These are phyloP conservation scores for Penicillium olsonii DNA, from an alignment of 2,329 filamentous ascomycete genomes.

Conservation along the genomic window DNA sequence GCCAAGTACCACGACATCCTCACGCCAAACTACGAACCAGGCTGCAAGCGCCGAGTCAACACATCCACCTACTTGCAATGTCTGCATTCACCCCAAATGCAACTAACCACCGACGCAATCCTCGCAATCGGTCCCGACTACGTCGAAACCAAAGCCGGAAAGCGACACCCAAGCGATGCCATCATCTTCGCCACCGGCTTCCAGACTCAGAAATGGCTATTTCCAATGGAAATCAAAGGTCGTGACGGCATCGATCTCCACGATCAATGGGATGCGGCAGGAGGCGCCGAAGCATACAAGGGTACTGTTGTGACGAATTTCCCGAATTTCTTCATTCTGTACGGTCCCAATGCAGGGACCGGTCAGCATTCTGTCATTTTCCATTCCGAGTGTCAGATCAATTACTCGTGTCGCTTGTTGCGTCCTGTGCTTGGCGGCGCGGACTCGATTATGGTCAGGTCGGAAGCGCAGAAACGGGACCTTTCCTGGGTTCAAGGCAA, in stretches of 20 bases:
- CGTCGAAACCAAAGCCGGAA: constrained; percentile 5
- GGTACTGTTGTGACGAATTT: constrained; percentile 19
- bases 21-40: constrained; percentile 11
- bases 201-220: constrained; percentile 35
- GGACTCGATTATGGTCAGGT: constrained; percentile 17
- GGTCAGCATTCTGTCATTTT: constrained; percentile 22
- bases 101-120: constrained; percentile 7
- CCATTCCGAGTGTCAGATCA: constrained; percentile 21
- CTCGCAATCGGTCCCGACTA: constrained; percentile 14
- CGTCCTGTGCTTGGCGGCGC: constrained; percentile 8
- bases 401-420: constrained; percentile 16
- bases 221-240: constrained; percentile 34
- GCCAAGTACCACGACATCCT: constrained; percentile 10
- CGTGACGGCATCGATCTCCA: constrained; percentile 17
- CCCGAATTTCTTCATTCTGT: constrained; percentile 19
- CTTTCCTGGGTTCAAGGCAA: constrained; percentile 16
- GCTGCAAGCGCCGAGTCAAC: constrained; percentile 15
- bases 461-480: constrained; percentile 12
- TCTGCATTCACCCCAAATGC: constrained; percentile 10
- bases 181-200: constrained; percentile 40
- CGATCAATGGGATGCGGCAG: constrained; percentile 26
- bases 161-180: constrained; percentile 22
- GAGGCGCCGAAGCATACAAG: constrained; percentile 32
- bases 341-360: constrained; percentile 17
- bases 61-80: constrained; percentile 7